Evolutionary conservation across 768 basidiomycete species (phyloP).

Genomic region (Exidia glandulosa): DNA sequence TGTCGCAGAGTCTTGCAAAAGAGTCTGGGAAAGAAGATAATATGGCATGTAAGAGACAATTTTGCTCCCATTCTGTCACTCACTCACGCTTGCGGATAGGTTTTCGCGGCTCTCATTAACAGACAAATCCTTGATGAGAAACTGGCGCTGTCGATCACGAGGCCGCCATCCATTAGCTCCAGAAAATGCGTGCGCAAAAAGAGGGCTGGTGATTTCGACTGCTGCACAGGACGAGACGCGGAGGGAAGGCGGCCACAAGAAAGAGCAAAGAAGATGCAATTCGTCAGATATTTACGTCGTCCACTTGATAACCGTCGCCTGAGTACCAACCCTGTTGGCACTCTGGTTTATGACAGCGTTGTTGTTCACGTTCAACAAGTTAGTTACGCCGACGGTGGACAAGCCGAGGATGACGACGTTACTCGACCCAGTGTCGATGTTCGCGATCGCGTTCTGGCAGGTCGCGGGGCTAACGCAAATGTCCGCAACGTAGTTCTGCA

Average conservation of each 20-base stretch:
- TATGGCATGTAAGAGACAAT: constrained; percentile 37
- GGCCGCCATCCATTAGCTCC: no score
- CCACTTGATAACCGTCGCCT: background rate
- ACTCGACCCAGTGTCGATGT: constrained; percentile 38
- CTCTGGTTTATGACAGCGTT: constrained; percentile 27
- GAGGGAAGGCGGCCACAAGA: no score
- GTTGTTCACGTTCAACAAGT: constrained; percentile 39
- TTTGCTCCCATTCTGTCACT: background rate
- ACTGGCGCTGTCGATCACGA: no score
- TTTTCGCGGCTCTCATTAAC: constrained; percentile 43
- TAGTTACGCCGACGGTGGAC: constrained; percentile 44
- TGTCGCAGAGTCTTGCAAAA: constrained; percentile 63
- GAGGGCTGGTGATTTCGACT: no score
- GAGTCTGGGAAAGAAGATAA: constrained; percentile 64
- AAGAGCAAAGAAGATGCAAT: no score
- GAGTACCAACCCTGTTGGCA: background rate
- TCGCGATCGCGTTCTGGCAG: constrained; percentile 50
- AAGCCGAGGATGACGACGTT: constrained; percentile 42
- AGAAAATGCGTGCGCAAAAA: no score
- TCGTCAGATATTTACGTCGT: no score
- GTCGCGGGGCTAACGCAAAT: constrained; percentile 30
- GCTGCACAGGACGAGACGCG: no score
- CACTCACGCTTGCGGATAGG: constrained; percentile 2
- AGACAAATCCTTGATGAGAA: constrained; percentile 28
- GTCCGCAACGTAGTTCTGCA: constrained; percentile 38